Percentiles rank a stretch among this genome's conserved stretches.
These are phyloP conservation scores for Acanthamoeba royreba DNA, from an alignment of 208 protist species.

Conservation along the genomic window DNA sequence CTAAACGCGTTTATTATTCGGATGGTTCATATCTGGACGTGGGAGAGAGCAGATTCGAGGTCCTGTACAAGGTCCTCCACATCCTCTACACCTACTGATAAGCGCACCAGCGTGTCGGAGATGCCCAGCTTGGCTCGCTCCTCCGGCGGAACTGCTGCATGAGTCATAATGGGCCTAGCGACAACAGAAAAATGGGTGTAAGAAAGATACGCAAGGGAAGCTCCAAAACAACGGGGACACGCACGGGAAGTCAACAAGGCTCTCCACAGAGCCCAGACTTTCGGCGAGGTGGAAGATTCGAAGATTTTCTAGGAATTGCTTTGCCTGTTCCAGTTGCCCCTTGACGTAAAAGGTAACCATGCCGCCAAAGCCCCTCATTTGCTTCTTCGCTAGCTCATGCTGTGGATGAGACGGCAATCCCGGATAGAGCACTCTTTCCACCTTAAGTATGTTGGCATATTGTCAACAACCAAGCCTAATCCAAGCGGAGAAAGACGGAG, in stretches of 20 bases:
- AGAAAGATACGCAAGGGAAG: no score
- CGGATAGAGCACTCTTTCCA: background rate
- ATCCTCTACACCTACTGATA: slow-evolving; percentile 92
- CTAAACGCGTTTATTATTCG: no score
- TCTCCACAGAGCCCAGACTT: slow-evolving; percentile 92
- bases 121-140: slow-evolving; percentile 84
- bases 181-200: no score
- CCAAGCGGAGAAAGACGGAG: slow-evolving; percentile 90
- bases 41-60: slow-evolving; percentile 83
- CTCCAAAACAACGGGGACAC: background rate
- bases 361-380: slow-evolving; percentile 83
- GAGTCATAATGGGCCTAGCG: slow-evolving; percentile 89
- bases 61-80: slow-evolving; percentile 89
- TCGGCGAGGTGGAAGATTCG: slow-evolving; percentile 91
- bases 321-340: slow-evolving; percentile 60
- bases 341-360: slow-evolving; percentile 81
- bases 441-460: no score
- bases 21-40: background rate
- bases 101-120: slow-evolving; percentile 87
- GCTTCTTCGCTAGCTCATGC: slow-evolving; percentile 78
- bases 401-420: slow-evolving; percentile 86
- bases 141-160: slow-evolving; percentile 90
- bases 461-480: no score
- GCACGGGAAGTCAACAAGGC: slow-evolving; percentile 86
- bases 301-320: slow-evolving; percentile 82